A percentile compares a stretch with the other conserved stretches of the same genome.
phyloP scores from a whole-genome alignment of 1,139 yeast species.

The Candida smagusa region DNA sequence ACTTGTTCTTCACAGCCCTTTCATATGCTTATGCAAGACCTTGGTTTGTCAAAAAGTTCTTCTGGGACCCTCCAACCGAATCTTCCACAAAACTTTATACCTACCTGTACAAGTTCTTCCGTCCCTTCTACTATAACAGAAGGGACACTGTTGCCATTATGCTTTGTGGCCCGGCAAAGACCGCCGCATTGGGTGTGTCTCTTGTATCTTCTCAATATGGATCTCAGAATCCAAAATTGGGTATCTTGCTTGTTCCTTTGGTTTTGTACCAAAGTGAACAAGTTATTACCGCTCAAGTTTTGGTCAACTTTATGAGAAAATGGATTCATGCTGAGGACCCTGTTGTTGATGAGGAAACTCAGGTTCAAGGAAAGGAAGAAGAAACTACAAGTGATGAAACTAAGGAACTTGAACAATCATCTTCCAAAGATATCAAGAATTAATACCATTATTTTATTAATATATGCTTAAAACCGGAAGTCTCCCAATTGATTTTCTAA shows the following conservation, averaged over 20 bases:
- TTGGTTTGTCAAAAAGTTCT: slow-evolving; percentile 40
- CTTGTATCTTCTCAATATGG: slow-evolving; percentile 80
- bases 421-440: background rate
- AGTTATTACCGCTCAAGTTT: slow-evolving; percentile 70
- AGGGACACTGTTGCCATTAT: slow-evolving; percentile 73
- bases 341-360: slow-evolving; percentile 8
- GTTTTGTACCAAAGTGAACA: slow-evolving; percentile 86
- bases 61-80: slow-evolving; percentile 45
- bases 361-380: background rate
- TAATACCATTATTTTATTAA: background rate
- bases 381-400: background rate
- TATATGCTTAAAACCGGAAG: slow-evolving; percentile 45
- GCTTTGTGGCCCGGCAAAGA: slow-evolving; percentile 90
- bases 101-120: slow-evolving; percentile 37
- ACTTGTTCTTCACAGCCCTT: slow-evolving; percentile 66
- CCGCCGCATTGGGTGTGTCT: slow-evolving; percentile 89
- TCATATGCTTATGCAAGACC: slow-evolving; percentile 65
- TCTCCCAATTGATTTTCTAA: slow-evolving; percentile 61
- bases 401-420: background rate
- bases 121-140: slow-evolving; percentile 69
- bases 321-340: slow-evolving; percentile 55
- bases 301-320: slow-evolving; percentile 59
- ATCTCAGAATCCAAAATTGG: slow-evolving; percentile 54
- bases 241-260: slow-evolving; percentile 72
- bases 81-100: slow-evolving; percentile 41